These are phyloP conservation scores for Tubosaeta brunneosetosa DNA, from an alignment of 768 basidiomycete species.

Conservation along the genomic window DNA sequence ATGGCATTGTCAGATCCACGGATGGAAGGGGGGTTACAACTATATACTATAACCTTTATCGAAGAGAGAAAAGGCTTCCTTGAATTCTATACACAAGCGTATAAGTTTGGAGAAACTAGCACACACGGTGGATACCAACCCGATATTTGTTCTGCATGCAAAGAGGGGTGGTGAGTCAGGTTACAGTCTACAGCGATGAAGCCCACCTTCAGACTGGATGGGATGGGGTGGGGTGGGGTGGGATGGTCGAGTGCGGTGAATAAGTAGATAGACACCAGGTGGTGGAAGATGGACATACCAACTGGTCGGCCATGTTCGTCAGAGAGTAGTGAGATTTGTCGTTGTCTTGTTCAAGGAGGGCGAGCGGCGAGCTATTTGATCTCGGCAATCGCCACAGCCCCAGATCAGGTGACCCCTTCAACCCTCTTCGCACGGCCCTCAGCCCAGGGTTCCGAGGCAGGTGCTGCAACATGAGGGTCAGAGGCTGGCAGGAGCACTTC, in stretches of 20 bases:
- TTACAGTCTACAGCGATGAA: slow-evolving; percentile 2
- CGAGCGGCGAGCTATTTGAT: slow-evolving; percentile 13
- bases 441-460: slow-evolving; percentile 11
- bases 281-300: slow-evolving; percentile 37
- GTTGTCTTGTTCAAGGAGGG: not conserved
- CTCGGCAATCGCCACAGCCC: slow-evolving; percentile 32
- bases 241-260: slow-evolving; percentile 7
- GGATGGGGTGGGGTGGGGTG: not conserved
- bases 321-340: not conserved
- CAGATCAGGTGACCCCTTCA: slow-evolving; percentile 16
- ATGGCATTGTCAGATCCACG: not conserved
- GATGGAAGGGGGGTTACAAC: too few species aligned
- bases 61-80: slow-evolving; percentile 97
- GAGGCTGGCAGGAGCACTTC: too few species aligned
- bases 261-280: slow-evolving; percentile 11
- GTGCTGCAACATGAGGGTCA: too few species aligned
- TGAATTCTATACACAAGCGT: slow-evolving; percentile 69
- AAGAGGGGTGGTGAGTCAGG: not conserved
- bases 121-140: slow-evolving; percentile 43
- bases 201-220: slow-evolving; percentile 54
- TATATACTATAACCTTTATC: slow-evolving; percentile 65
- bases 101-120: slow-evolving; percentile 2
- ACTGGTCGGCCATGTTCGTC: slow-evolving; percentile 51
- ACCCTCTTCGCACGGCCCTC: slow-evolving; percentile 17
- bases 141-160: slow-evolving; percentile 78